phyloP scores from a whole-genome alignment of 202 grass and related monocot species.

The Digitaria exilis region DNA sequence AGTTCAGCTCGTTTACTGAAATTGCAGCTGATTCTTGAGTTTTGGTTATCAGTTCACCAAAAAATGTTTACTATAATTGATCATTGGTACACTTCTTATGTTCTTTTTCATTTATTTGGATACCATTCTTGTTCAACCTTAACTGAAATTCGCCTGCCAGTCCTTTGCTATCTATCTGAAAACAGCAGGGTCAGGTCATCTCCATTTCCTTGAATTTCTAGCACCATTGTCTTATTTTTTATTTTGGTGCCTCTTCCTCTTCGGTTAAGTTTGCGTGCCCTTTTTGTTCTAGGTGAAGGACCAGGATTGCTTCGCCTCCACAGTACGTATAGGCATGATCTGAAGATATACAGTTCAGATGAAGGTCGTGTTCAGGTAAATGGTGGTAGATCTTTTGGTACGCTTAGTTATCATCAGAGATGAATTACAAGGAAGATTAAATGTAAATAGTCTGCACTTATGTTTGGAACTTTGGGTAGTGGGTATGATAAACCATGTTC shows the following conservation, averaged over 20 bases:
- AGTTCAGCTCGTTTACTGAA: conserved; percentile 17
- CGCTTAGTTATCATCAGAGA: conserved; percentile 8
- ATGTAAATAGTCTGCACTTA: conserved; percentile 5
- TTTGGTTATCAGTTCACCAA: conserved; percentile 8
- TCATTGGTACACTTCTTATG: neutral
- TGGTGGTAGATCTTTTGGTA: conserved; percentile 35
- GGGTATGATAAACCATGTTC: conserved; percentile 26
- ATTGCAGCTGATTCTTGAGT: neutral
- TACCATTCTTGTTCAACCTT: conserved; percentile 7
- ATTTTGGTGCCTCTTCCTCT: neutral
- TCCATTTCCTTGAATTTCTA: conserved; percentile 8
- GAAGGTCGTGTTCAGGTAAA: conserved; percentile 96
- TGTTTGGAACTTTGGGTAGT: too few species aligned
- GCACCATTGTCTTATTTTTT: neutral
- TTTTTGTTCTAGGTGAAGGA: conserved; percentile 78
- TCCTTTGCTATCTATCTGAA: conserved; percentile 16
- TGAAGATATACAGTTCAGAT: conserved; percentile 99
- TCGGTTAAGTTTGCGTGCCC: conserved; percentile 28
- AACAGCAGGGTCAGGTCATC: neutral
- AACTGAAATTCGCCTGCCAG: neutral
- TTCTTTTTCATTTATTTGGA: neutral
- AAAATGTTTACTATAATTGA: neutral
- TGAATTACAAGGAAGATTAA: conserved; percentile 3
- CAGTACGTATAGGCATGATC: conserved; percentile 97
- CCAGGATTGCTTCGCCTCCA: conserved; percentile 98